Evolutionary conservation across 2,329 filamentous ascomycete species (phyloP).

Genomic region (Decorospora gaudefroyi): DNA sequence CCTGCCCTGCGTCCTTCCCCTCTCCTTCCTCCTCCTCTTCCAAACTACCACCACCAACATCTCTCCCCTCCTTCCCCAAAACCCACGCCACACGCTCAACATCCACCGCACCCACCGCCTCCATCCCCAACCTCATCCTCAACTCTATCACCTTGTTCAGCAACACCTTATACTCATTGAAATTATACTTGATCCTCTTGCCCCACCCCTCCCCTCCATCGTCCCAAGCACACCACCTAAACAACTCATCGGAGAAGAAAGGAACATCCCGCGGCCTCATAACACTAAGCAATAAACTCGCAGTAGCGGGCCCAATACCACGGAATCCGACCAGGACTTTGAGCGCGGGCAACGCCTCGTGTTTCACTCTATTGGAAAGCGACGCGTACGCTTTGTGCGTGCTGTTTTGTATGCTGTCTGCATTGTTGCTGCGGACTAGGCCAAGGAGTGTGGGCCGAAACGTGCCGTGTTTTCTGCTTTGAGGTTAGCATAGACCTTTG

Average conservation of each 20-base stretch:
- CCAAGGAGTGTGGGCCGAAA: constrained; percentile 54
- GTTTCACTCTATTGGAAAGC: constrained; percentile 8
- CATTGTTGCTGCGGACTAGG: constrained; percentile 63
- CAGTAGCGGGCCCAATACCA: constrained; percentile 79
- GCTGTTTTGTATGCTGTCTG: constrained; percentile 52
- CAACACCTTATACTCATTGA: constrained; percentile 68
- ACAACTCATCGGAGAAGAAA: constrained; percentile 83
- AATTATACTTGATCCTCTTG: constrained; percentile 67
- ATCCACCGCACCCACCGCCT: constrained; percentile 47
- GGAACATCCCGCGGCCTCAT: constrained; percentile 63
- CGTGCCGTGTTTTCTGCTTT: constrained; percentile 54
- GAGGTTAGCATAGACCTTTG: background rate
- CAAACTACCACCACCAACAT: constrained; percentile 10
- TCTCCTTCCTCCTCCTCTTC: constrained; percentile 1
- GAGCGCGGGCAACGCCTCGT: constrained; percentile 48
- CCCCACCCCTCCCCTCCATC: constrained; percentile 56
- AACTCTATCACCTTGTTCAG: constrained; percentile 44
- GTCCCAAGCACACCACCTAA: constrained; percentile 68
- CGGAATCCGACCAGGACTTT: constrained; percentile 63
- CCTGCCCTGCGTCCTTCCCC: constrained; percentile 3
- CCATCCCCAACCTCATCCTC: constrained; percentile 25
- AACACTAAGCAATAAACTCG: constrained; percentile 71
- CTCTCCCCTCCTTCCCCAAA: constrained; percentile 7
- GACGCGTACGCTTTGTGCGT: constrained; percentile 58
- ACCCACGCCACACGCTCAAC: constrained; percentile 19